Base-by-base conservation (phyloP, 805 yeast genomes). In the Cyberlindnera amylophila region DNA sequence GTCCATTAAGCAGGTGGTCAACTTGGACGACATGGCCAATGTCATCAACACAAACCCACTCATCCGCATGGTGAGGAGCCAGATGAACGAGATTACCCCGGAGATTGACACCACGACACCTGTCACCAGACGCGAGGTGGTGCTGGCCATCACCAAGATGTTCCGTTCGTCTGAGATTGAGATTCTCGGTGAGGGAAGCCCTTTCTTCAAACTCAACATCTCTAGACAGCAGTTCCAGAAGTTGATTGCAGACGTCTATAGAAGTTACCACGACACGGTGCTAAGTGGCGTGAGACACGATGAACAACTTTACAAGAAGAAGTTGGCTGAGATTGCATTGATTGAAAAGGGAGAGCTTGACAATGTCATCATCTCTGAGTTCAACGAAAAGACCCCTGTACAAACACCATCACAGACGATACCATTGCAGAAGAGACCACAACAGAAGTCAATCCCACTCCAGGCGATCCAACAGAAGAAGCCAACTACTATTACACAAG, bases 281-380 rank as follows among this genome's bases (percentile, higher is more conserved):
- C 10, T 44, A 3, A 26, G 31, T 2, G 43, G 41, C 6, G 48
- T 55, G 7, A 38, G 39, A 12, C 36, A 39, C 3, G 52, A 47
- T 30, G 60, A 54, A 34, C 26, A 31, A 6, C 35, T 35, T 8
- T 51, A 44, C 37, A 36, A 38, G 15, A 39, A 34, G 21, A 38
- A 41, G 29, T 17, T 48, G 24, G 17, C 40, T 3, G 55, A 54
- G 34, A 49, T 55, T 13, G 30, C 27, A 1, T 23, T 34, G 4
- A 51, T 55, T 15, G 54, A 54, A 32, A 51, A 45, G 17, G 60
- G 60, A 5, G 46, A 47, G 19, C 6, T 53, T 39, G 57, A 55
- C 32, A 34, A 39, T 13, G 30, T 44, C 6, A 42, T 55, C 16
- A 44, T 47, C 7, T 30, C 44, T 3, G 57, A 55, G 33, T 41